Evolutionary conservation across 805 yeast species (phyloP), one percentile per base, ranked within the genome.

Genomic region (Naumovozyma dairenensis): DNA sequence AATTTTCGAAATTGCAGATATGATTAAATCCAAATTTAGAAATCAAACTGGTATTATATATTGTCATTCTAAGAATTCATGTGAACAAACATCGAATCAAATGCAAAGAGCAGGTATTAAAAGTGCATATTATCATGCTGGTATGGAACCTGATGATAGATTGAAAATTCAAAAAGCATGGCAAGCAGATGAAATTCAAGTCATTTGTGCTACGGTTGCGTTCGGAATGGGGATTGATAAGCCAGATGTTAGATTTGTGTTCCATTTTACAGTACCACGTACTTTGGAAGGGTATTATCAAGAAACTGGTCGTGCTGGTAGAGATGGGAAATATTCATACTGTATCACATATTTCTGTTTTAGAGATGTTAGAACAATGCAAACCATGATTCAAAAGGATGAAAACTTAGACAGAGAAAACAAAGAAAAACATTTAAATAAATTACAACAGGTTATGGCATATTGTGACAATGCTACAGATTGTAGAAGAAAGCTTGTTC

Each of bases 211-310:
- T 0, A 92, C 99, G 0, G 83, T 92, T 47, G 98, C 98, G 0
- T 92, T 92, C 66, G 99, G 99, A 17, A 92, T 92, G 98, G 99
- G 99, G 31, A 92, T 92, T 37, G 99, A 92, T 60, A 92, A 92
- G 55, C 85, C 96, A 0, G 94, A 92, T 58, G 98, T 92, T 9
- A 65, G 99, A 25, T 89, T 69, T 62, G 98, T 92, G 3, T 75
- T 83, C 28, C 99, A 92, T 59, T 67, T 80, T 42, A 82, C 92
- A 4, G 60, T 92, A 19, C 97, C 99, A 0, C 65, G 96, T 47
- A 84, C 86, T 33, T 63, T 92, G 41, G 99, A 92, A 60, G 98
- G 97, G 0, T 92, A 92, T 54, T 92, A 92, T 49, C 99, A 92
- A 58, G 98, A 92, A 55, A 89, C 98, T 1, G 99, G 99, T 12